phyloP scores from a whole-genome alignment of 441 rosid species.

The Melastoma candidum region DNA sequence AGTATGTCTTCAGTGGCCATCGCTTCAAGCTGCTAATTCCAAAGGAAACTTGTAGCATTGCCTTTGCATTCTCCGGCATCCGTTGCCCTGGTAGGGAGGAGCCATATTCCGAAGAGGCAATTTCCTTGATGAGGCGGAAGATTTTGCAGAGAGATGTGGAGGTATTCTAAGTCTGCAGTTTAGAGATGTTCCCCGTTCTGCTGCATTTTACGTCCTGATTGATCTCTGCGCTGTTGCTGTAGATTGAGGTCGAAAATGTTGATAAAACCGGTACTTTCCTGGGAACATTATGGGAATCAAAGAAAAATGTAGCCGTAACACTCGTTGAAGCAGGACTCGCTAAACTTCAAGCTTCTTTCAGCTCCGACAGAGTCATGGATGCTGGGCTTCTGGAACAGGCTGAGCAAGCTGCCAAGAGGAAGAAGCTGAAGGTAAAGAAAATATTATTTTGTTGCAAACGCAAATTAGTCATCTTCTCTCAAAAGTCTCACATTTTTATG shows the following conservation, averaged over 20 bases:
- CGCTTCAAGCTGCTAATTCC: constrained; percentile 90
- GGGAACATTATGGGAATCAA: constrained; percentile 93
- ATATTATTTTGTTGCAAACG: neutral
- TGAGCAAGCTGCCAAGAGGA: constrained; percentile 75
- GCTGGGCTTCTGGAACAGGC: constrained; percentile 80
- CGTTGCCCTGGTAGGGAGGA: constrained; percentile 95
- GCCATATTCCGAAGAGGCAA: constrained; percentile 90
- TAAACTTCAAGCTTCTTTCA: constrained; percentile 76
- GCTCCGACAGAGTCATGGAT: constrained; percentile 70
- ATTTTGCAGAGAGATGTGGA: constrained; percentile 98
- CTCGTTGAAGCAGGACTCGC: constrained; percentile 97
- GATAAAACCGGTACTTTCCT: constrained; percentile 94
- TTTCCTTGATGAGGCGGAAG: constrained; percentile 84
- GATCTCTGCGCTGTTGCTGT: constrained; percentile 11
- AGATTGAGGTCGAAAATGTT: constrained; percentile 91
- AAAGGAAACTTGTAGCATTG: constrained; percentile 91
- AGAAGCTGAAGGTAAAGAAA: constrained; percentile 65
- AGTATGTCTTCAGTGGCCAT: constrained; percentile 96
- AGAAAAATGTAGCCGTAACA: constrained; percentile 52
- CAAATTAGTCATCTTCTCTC: neutral
- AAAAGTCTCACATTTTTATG: constrained; percentile 7
- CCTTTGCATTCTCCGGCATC: constrained; percentile 96
- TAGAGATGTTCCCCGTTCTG: constrained; percentile 6
- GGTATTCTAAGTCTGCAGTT: constrained; percentile 29
- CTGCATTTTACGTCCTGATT: constrained; percentile 11